phyloP scores from a whole-genome alignment of 2,329 filamentous ascomycete genomes.

The Penicillium frequentans region DNA sequence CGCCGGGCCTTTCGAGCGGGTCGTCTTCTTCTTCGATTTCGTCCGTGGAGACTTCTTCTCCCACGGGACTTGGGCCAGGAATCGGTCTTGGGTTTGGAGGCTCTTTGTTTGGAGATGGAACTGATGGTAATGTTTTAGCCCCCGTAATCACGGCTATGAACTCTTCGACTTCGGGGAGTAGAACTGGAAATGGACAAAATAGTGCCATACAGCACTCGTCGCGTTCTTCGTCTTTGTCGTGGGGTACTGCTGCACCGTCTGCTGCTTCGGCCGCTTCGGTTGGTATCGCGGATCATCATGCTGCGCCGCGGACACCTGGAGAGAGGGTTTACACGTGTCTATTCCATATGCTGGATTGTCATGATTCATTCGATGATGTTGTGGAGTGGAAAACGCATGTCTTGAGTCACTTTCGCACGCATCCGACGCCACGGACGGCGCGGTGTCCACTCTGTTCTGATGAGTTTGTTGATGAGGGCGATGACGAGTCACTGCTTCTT shows the following conservation, averaged over 20 bases:
- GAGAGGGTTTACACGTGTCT: slow-evolving; percentile 38
- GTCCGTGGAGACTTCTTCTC: slow-evolving; percentile 29
- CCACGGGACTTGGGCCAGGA: slow-evolving; percentile 17
- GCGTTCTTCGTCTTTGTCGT: slow-evolving; percentile 26
- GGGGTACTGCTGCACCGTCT: slow-evolving; percentile 14
- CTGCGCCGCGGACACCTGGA: background rate
- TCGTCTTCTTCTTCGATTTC: slow-evolving; percentile 29
- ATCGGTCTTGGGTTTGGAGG: slow-evolving; percentile 11
- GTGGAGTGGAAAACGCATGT: slow-evolving; percentile 46
- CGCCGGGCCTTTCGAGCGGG: slow-evolving; percentile 34
- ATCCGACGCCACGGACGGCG: slow-evolving; percentile 40
- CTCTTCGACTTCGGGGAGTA: background rate
- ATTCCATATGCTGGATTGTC: slow-evolving; percentile 48
- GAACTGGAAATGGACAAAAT: background rate
- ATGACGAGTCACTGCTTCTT: background rate
- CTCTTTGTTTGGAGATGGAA: background rate
- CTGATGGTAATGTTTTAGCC: slow-evolving; percentile 13
- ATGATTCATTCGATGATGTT: slow-evolving; percentile 38
- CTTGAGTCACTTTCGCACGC: slow-evolving; percentile 45
- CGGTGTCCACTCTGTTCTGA: slow-evolving; percentile 46
- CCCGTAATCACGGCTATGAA: slow-evolving; percentile 8
- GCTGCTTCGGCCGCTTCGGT: slow-evolving; percentile 4
- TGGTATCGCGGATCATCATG: background rate
- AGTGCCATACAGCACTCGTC: slow-evolving; percentile 4
- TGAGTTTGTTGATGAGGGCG: slow-evolving; percentile 18